Percentiles rank a stretch among this genome's conserved stretches.
phyloP scores from a whole-genome alignment of 495 filamentous ascomycete genomes.

The Aspergillus funiculosus region DNA sequence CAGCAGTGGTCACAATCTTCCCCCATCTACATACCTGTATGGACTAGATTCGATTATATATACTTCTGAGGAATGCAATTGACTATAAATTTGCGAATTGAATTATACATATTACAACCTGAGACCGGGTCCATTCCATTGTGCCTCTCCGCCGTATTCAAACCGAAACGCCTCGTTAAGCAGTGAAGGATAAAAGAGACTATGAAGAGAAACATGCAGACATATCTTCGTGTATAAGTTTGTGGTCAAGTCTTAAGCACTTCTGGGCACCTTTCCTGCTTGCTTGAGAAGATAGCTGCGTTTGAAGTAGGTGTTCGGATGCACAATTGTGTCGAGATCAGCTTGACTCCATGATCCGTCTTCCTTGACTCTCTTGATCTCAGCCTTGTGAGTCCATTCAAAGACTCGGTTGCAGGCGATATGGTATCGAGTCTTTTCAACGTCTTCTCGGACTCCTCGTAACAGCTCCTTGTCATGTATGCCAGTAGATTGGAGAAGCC shows the following conservation, averaged over 20 bases:
- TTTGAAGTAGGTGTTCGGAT: conserved; percentile 98
- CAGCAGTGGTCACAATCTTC: conserved; percentile 65
- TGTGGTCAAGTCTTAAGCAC: conserved; percentile 18
- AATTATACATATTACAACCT: conserved; percentile 9
- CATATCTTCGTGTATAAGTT: conserved; percentile 33
- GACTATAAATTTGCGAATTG: conserved; percentile 1
- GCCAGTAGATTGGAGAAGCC: conserved; percentile 66
- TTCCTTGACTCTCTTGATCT: conserved; percentile 86
- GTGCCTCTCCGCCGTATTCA: conserved; percentile 5
- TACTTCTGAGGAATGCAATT: neutral
- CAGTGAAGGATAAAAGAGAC: neutral
- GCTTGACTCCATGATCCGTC: conserved; percentile 66
- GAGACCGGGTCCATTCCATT: conserved; percentile 5
- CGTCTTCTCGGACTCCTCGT: conserved; percentile 78
- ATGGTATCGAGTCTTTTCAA: conserved; percentile 82
- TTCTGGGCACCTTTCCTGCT: conserved; percentile 30
- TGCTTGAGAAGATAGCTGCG: conserved; percentile 84
- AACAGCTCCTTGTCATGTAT: conserved; percentile 72
- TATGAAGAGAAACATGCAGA: conserved; percentile 1
- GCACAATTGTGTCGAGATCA: conserved; percentile 89
- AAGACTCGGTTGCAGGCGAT: conserved; percentile 97
- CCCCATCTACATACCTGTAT: neutral
- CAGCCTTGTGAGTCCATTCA: conserved; percentile 76
- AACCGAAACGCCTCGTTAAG: conserved; percentile 19
- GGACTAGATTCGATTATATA: conserved; percentile 1